Percentiles rank a stretch among this genome's conserved stretches.
These are phyloP conservation scores for Gautieria morchelliformis DNA, from an alignment of 768 basidiomycete genomes.

Conservation along the genomic window DNA sequence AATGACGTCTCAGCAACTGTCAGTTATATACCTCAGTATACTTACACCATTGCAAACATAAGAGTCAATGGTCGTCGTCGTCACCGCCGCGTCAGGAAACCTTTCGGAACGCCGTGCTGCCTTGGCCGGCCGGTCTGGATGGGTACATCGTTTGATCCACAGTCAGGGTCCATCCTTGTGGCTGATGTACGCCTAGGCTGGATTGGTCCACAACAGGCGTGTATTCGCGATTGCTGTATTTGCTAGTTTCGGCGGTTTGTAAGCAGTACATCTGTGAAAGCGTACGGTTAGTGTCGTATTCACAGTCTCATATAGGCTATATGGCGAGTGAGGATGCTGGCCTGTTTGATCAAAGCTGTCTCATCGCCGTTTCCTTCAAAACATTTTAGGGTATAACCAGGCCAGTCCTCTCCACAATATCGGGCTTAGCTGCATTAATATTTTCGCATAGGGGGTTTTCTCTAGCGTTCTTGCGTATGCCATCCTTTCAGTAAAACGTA, in stretches of 20 bases:
- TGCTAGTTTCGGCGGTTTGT: conserved; percentile 72
- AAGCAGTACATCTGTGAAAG: conserved; percentile 21
- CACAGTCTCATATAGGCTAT: conserved; percentile 27
- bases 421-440: not conserved
- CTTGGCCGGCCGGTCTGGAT: conserved; percentile 57
- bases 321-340: conserved; percentile 33
- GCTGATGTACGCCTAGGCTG: conserved; percentile 32
- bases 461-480: conserved; percentile 59
- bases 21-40: not conserved
- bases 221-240: conserved; percentile 65
- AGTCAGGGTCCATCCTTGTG: not conserved
- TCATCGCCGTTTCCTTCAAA: conserved; percentile 1
- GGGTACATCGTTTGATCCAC: conserved; percentile 32
- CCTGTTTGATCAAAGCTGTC: not conserved
- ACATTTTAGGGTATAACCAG: conserved; percentile 50
- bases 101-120: conserved; percentile 37
- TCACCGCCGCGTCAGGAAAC: not conserved
- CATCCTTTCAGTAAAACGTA: conserved; percentile 6
- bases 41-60: not conserved
- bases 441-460: conserved; percentile 52
- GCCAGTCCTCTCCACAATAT: conserved; percentile 17
- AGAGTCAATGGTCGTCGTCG: not conserved
- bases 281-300: not conserved
- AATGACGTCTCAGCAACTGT: not conserved
- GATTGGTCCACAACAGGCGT: conserved; percentile 54